Base-by-base conservation (phyloP, 495 filamentous ascomycete genomes). In the Xylaria curta region DNA sequence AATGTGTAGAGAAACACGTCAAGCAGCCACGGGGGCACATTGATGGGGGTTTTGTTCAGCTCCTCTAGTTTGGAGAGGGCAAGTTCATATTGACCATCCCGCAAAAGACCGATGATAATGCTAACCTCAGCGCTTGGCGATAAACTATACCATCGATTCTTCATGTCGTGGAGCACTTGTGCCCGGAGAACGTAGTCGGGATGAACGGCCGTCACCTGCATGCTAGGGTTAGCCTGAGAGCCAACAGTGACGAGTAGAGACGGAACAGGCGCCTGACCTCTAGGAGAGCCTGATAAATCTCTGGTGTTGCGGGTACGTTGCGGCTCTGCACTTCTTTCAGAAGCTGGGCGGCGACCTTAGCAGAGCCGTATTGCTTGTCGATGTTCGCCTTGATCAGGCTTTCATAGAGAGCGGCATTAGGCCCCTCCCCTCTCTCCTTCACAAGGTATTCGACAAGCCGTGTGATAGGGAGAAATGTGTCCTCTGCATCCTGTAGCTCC, bases 1-100 rank as follows among this genome's bases (percentile, higher is more conserved):
- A 97, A 86, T 36, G 85, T 86, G 72, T 91, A 92, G 58, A 94
- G 85, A 42, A 94, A 85, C 69, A 93, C 86, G 76, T 94, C 92
- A 74, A 91, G 89, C 12, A 97, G 84, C 93, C 93, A 97, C 5
- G 78, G 72, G 51, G 91, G 86, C 8, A 95, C 76, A 7, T 72
- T 59, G 7, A 88, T 84, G 1, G 86, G 85, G 47, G 88, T 84
- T 49, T 81, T 81, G 56, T 89, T 82, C 87, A 97, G 90, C 36
- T 85, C 78, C 21, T 92, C 89, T 54, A 97, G 77, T 71, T 89
- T 88, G 38, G 94, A 89, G 60, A 97, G 78, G 2, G 93, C 95
- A 75, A 93, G 81, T 79, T 99, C 96, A 66, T 92, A 89, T 73
- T 95, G 91, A 13, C 89, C 87, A 74, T 97, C 94, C 61, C 93